Conservation (phyloP, 495 filamentous ascomycete species). For the Geoglossum glabrum region DNA sequence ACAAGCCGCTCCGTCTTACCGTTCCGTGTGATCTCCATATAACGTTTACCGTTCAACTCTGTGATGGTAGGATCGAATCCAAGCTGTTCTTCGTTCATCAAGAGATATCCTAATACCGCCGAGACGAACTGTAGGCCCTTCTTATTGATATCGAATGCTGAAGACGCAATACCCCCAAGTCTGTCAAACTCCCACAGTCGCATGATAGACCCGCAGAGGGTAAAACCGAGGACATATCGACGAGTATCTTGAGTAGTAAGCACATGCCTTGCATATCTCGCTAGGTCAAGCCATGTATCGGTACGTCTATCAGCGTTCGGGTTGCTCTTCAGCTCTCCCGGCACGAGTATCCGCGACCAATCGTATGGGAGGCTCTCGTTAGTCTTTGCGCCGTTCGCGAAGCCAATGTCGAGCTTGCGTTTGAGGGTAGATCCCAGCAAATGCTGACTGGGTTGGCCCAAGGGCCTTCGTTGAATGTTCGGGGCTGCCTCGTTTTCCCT, state of each 20-base stretch:
- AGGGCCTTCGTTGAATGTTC: slow-evolving; percentile 13
- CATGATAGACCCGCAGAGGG: too few relatives aligned
- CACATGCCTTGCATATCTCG: slow-evolving; percentile 24
- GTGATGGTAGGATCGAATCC: too few relatives aligned
- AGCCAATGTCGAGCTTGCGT: slow-evolving; percentile 26
- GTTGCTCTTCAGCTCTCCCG: slow-evolving; percentile 27
- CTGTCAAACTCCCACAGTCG: too few relatives aligned
- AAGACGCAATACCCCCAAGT: too few relatives aligned
- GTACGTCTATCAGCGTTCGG: slow-evolving; percentile 17
- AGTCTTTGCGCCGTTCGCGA: slow-evolving; percentile 16
- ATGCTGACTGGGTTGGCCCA: slow-evolving; percentile 18
- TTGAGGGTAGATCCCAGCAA: slow-evolving; percentile 20
- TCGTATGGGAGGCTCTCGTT: slow-evolving; percentile 15
- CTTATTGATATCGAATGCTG: slow-evolving; percentile 19
- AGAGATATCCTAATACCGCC: too few relatives aligned
- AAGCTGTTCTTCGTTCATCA: too few relatives aligned
- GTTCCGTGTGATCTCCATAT: too few relatives aligned
- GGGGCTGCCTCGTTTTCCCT: neutral
- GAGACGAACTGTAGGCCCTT: slow-evolving; percentile 19
- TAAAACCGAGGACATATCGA: too few relatives aligned
- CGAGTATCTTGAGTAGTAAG: too few relatives aligned
- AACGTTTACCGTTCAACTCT: too few relatives aligned
- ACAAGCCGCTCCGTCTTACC: too few relatives aligned
- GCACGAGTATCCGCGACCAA: slow-evolving; percentile 27
- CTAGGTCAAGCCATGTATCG: slow-evolving; percentile 20